Evolutionary conservation across 306 rosid species (phyloP).

Genomic region (Astragalus glycyphyllos): DNA sequence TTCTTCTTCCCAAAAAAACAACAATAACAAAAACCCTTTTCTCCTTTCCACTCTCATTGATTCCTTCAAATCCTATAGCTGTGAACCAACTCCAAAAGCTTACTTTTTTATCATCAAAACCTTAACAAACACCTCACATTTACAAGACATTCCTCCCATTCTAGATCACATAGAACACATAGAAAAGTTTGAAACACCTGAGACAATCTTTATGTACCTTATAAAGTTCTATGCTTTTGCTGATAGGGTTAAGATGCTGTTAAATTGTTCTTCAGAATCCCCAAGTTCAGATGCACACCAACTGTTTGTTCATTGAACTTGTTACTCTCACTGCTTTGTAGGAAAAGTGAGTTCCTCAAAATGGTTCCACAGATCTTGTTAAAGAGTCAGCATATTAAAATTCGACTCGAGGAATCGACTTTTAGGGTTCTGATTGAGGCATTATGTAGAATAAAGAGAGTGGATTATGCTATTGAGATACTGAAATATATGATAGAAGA

Average conservation of each 20-base stretch:
- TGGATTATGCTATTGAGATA: constrained; percentile 68
- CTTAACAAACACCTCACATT: constrained; percentile 50
- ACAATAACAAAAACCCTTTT: constrained; percentile 41
- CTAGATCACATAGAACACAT: constrained; percentile 59
- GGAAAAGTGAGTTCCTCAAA: constrained; percentile 52
- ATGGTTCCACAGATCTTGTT: constrained; percentile 72
- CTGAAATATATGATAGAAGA: constrained; percentile 59
- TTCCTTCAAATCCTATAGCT: constrained; percentile 63
- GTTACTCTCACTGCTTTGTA: constrained; percentile 66
- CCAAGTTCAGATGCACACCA: too few relatives aligned
- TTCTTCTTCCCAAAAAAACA: constrained; percentile 38
- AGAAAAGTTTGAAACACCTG: constrained; percentile 68
- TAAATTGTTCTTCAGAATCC: constrained; percentile 37
- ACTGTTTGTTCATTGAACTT: constrained; percentile 54
- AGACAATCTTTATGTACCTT: constrained; percentile 55
- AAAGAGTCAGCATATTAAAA: constrained; percentile 61
- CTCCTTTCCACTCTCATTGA: constrained; percentile 67
- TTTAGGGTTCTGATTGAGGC: constrained; percentile 64
- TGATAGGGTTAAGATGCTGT: constrained; percentile 60
- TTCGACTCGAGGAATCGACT: constrained; percentile 71
- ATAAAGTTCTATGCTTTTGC: constrained; percentile 50
- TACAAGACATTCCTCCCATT: constrained; percentile 53
- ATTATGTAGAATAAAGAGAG: constrained; percentile 61
- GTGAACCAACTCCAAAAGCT: constrained; percentile 74
- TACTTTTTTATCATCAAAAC: constrained; percentile 67